These are phyloP conservation scores for Solanum sparsipilum DNA, from an alignment of 257 asterid genomes.

Conservation along the genomic window DNA sequence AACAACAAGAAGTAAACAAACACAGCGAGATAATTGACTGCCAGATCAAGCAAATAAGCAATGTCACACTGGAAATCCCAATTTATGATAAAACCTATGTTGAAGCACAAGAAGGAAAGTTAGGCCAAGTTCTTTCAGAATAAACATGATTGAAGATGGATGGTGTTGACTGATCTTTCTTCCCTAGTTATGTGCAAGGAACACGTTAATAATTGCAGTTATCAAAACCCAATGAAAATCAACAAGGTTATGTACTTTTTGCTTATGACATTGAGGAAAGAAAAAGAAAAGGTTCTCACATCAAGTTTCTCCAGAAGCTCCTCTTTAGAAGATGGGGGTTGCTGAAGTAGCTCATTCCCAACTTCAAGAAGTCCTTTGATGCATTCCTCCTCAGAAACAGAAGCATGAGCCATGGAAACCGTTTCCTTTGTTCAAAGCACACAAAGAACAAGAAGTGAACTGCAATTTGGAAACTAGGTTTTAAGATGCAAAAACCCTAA, in stretches of 20 bases:
- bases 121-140: background rate
- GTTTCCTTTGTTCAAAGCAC: background rate
- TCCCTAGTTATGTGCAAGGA: background rate
- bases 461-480: background rate
- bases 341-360: conserved; percentile 6
- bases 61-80: background rate
- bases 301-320: conserved; percentile 8
- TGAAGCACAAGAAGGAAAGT: background rate
- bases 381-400: background rate
- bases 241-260: background rate
- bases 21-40: background rate
- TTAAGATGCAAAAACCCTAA: background rate
- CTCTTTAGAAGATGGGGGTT: background rate
- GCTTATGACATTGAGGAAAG: background rate
- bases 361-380: background rate
- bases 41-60: background rate
- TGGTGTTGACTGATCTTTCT: background rate
- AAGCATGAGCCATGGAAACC: background rate
- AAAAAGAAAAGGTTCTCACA: background rate
- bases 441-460: background rate
- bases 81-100: background rate
- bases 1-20: background rate
- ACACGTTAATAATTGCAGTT: background rate
- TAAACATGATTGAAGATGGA: background rate
- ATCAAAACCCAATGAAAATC: background rate